These are phyloP conservation scores for Russula vinacea DNA, from an alignment of 768 basidiomycete species.

Conservation along the genomic window DNA sequence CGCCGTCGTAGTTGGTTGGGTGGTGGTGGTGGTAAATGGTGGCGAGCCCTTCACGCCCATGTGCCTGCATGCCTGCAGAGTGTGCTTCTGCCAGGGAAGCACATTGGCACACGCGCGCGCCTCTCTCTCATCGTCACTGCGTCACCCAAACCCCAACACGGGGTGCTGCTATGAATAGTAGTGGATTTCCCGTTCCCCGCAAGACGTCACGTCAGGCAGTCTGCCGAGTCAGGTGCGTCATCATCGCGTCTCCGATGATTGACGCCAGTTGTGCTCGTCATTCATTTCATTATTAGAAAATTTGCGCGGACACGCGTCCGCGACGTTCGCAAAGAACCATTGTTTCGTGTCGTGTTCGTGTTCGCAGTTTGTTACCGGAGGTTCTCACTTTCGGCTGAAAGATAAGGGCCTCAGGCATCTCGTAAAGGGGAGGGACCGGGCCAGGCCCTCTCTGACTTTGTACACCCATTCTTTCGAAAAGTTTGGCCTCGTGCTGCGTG, in stretches of 20 bases:
- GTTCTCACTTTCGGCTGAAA: background rate
- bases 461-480: background rate
- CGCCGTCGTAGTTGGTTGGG: background rate
- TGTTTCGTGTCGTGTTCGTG: no score
- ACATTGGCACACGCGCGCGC: background rate
- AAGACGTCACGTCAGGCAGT: background rate
- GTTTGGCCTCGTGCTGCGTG: constrained; percentile 3
- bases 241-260: constrained; percentile 12
- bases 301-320: background rate
- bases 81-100: background rate
- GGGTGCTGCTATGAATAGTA: background rate
- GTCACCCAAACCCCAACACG: constrained; percentile 5
- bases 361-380: background rate
- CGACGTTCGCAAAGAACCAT: background rate
- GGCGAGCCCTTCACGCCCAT: background rate
- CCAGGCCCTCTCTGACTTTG: constrained; percentile 11
- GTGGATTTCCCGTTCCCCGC: background rate
- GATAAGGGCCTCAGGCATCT: constrained; percentile 11
- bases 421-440: constrained; percentile 8
- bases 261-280: background rate
- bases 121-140: constrained; percentile 6
- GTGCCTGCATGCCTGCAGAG: background rate
- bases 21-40: background rate
- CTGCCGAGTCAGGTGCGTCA: constrained; percentile 6
- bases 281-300: background rate